Evolutionary conservation across 1,139 yeast genomes (phyloP).

Genomic region (Pichia sp.): DNA sequence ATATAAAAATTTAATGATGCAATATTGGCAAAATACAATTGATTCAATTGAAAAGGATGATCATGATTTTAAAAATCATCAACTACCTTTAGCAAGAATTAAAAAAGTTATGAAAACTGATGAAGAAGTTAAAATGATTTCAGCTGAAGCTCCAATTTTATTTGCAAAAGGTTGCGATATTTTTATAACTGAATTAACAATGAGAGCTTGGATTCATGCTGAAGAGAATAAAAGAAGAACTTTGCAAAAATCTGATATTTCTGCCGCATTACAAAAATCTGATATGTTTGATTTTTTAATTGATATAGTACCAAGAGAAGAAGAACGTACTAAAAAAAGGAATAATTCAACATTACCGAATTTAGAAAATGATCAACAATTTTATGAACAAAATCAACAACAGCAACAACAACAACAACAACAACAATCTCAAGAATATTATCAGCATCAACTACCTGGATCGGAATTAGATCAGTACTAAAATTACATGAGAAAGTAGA

Average conservation of each 20-base stretch:
- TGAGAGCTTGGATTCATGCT: constrained; percentile 99
- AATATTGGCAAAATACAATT: constrained; percentile 95
- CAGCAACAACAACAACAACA: constrained; percentile 10
- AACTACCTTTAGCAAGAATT: constrained; percentile 88
- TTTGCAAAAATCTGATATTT: constrained; percentile 87
- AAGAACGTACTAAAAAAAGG: constrained; percentile 45
- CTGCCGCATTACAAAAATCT: constrained; percentile 88
- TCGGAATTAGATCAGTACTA: too few relatives aligned
- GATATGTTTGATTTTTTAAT: constrained; percentile 97
- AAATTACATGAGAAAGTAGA: too few relatives aligned
- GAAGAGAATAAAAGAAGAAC: constrained; percentile 94
- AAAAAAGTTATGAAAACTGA: constrained; percentile 97
- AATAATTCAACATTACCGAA: constrained; percentile 5
- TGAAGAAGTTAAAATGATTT: constrained; percentile 94
- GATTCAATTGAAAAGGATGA: constrained; percentile 85
- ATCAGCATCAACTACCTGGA: too few relatives aligned
- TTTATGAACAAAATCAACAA: constrained; percentile 4
- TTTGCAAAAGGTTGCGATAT: constrained; percentile 98
- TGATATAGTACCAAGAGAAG: constrained; percentile 89
- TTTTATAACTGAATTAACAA: constrained; percentile 90
- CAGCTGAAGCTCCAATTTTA: constrained; percentile 95
- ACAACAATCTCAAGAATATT: constrained; percentile 10
- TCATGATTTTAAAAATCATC: constrained; percentile 91
- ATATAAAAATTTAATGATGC: constrained; percentile 84
- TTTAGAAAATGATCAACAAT: constrained; percentile 4